Percentiles rank a stretch among this genome's conserved stretches.
Evolutionary conservation across 2,329 filamentous ascomycete species (phyloP).

Genomic region (Teratosphaeria pseudoeucalypti): DNA sequence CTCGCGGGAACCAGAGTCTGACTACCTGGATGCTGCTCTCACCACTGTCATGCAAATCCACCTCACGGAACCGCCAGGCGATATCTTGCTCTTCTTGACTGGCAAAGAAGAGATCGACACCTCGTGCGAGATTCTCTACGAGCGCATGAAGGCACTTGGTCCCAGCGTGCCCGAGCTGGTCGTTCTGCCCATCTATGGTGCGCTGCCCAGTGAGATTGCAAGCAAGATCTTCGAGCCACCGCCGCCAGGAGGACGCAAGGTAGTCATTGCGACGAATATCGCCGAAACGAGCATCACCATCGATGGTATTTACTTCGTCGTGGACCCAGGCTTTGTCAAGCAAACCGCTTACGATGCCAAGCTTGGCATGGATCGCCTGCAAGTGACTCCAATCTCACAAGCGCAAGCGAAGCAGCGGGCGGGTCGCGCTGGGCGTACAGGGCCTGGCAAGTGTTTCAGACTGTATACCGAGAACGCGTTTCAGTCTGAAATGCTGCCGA

Average conservation of each 20-base stretch:
- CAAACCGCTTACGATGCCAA: slow-evolving; percentile 96
- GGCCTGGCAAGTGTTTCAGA: slow-evolving; percentile 90
- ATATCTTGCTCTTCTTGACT: slow-evolving; percentile 93
- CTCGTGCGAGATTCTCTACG: slow-evolving; percentile 79
- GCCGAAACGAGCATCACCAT: slow-evolving; percentile 97
- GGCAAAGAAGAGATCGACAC: slow-evolving; percentile 98
- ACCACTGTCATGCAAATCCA: slow-evolving; percentile 98
- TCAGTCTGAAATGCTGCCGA: slow-evolving; percentile 93
- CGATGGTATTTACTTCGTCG: slow-evolving; percentile 93
- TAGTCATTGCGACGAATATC: slow-evolving; percentile 97
- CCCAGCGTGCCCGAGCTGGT: slow-evolving; percentile 84
- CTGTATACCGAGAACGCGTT: slow-evolving; percentile 93
- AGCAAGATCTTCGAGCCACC: slow-evolving; percentile 91
- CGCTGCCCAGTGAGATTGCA: slow-evolving; percentile 86
- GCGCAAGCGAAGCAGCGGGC: slow-evolving; percentile 92
- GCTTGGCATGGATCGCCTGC: slow-evolving; percentile 91
- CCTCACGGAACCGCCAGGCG: slow-evolving; percentile 78
- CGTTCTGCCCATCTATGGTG: slow-evolving; percentile 92
- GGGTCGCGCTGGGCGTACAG: slow-evolving; percentile 85
- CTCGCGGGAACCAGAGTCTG: slow-evolving; percentile 84
- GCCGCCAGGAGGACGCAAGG: slow-evolving; percentile 74
- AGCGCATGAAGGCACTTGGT: slow-evolving; percentile 91
- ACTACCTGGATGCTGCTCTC: slow-evolving; percentile 89
- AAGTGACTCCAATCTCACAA: slow-evolving; percentile 93
- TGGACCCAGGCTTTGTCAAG: slow-evolving; percentile 96